Evolutionary conservation across 163 green algal genomes (phyloP).

Genomic region (Dunaliella salina): DNA sequence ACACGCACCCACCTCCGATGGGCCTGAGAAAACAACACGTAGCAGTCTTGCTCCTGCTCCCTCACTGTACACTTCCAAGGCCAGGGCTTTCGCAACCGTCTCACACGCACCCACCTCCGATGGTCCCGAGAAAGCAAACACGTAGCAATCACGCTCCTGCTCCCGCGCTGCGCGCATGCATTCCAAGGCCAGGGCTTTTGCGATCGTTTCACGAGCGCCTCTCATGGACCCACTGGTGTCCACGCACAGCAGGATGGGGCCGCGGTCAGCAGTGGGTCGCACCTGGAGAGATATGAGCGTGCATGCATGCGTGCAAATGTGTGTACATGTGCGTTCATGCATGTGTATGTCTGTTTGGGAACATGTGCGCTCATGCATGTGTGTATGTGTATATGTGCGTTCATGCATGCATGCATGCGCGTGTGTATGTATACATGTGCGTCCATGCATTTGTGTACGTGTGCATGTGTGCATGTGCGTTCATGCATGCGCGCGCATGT

Average conservation of each 20-base stretch:
- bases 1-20: conserved; percentile 62
- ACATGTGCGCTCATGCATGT: neutral
- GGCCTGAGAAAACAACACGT: no score
- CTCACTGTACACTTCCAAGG: no score
- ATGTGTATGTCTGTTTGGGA: neutral
- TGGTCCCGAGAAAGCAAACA: conserved; percentile 84
- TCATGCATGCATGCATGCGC: no score
- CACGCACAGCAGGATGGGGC: conserved; percentile 88
- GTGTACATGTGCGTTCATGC: neutral
- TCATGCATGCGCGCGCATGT: neutral
- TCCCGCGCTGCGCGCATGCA: conserved; percentile 75
- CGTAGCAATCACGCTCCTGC: conserved; percentile 73
- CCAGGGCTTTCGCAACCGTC: no score
- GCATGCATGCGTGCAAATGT: neutral
- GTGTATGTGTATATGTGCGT: no score
- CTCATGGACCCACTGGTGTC: conserved; percentile 82
- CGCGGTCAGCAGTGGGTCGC: conserved; percentile 72
- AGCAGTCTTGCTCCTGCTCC: no score
- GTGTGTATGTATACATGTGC: neutral
- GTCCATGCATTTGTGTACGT: neutral
- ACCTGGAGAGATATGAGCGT: neutral
- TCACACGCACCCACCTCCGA: conserved; percentile 52
- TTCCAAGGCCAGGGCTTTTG: conserved; percentile 86
- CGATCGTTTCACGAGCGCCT: conserved; percentile 77
- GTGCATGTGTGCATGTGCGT: neutral